Conservation (phyloP, 257 asterid genomes). For the Ocimum tenuiflorum region DNA sequence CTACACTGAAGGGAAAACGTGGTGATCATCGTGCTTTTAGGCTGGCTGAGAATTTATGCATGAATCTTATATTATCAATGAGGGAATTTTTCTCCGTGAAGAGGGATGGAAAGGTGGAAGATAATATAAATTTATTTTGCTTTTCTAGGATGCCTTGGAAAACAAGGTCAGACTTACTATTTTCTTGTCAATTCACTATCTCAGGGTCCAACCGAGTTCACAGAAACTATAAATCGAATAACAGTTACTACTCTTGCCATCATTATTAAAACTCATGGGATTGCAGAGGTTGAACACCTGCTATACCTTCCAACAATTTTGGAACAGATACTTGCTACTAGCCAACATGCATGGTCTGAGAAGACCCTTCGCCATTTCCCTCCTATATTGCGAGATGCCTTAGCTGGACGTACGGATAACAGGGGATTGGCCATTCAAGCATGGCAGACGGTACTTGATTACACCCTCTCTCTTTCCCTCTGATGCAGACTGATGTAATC, state of each 20-base stretch:
- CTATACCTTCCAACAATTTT: slow-evolving; percentile 84
- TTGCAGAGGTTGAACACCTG: slow-evolving; percentile 87
- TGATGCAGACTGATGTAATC: background rate
- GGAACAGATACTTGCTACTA: slow-evolving; percentile 85
- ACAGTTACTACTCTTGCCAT: slow-evolving; percentile 79
- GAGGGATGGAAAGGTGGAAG: slow-evolving; percentile 88
- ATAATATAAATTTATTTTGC: slow-evolving; percentile 15
- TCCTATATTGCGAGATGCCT: slow-evolving; percentile 70
- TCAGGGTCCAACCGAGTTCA: slow-evolving; percentile 97
- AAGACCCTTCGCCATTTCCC: slow-evolving; percentile 91
- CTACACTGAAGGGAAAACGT: slow-evolving; percentile 80
- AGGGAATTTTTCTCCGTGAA: slow-evolving; percentile 82
- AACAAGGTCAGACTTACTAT: slow-evolving; percentile 18
- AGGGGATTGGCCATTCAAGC: slow-evolving; percentile 81
- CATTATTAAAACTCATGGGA: slow-evolving; percentile 91
- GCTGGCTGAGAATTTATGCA: slow-evolving; percentile 89
- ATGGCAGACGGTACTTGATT: slow-evolving; percentile 80
- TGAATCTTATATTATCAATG: slow-evolving; percentile 85
- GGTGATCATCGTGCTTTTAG: slow-evolving; percentile 96
- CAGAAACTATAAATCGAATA: slow-evolving; percentile 87
- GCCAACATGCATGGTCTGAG: slow-evolving; percentile 99
- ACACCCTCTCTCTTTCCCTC: background rate
- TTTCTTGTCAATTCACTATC: slow-evolving; percentile 22
- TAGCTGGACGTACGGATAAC: slow-evolving; percentile 73
- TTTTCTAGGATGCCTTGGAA: slow-evolving; percentile 22